A percentile compares a stretch with the other conserved stretches of the same genome.
These are phyloP conservation scores for Lunularia cruciata DNA, from an alignment of 225 moss, liverwort and hornwort species.

Conservation along the genomic window DNA sequence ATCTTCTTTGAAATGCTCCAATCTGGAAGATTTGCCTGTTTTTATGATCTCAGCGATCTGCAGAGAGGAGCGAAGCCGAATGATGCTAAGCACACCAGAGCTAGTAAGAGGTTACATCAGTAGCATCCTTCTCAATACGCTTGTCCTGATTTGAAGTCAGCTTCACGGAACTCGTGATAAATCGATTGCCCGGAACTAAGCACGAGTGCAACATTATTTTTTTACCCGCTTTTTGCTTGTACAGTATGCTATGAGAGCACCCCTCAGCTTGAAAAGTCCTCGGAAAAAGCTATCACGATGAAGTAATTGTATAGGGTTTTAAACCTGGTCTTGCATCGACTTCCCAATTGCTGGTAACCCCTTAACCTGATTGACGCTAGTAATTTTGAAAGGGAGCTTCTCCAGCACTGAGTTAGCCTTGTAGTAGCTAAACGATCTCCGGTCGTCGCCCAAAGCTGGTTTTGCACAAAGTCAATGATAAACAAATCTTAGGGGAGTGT, in stretches of 20 bases:
- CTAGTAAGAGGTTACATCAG: too few species aligned
- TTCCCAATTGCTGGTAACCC: constrained; percentile 79
- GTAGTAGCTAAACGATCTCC: constrained; percentile 79
- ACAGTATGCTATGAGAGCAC: too few species aligned
- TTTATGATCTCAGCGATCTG: constrained; percentile 87
- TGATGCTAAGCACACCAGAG: too few species aligned
- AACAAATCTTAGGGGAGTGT: not conserved
- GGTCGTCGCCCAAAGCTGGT: constrained; percentile 78
- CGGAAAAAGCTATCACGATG: too few species aligned
- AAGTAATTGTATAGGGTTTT: too few species aligned
- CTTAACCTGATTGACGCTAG: constrained; percentile 73
- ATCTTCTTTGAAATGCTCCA: constrained; percentile 85
- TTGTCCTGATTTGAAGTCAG: too few species aligned
- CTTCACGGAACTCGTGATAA: too few species aligned
- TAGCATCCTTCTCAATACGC: too few species aligned
- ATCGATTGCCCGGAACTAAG: not conserved
- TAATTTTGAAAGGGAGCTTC: constrained; percentile 83
- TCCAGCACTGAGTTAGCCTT: constrained; percentile 86
- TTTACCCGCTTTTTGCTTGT: too few species aligned
- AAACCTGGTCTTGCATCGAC: constrained; percentile 76
- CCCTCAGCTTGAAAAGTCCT: too few species aligned
- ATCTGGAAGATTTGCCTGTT: constrained; percentile 69
- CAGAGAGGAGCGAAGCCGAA: constrained; percentile 1
- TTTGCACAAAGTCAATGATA: not conserved
- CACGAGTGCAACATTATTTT: too few species aligned